Conservation (phyloP, 2,329 filamentous ascomycete genomes). For the Pseudocercospora fuligena region DNA sequence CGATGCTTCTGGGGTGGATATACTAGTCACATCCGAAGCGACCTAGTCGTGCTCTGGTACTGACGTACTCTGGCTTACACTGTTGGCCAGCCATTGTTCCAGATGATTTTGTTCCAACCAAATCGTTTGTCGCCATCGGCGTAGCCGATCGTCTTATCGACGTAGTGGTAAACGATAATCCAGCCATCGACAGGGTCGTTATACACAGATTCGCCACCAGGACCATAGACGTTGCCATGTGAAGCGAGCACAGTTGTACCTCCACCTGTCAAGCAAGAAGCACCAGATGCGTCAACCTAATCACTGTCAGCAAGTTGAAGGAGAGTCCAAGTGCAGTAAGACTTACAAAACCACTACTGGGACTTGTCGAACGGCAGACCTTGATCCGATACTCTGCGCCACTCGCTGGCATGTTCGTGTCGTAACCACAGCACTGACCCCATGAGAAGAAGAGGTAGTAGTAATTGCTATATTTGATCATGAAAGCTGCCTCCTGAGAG, state of each 20-base stretch:
- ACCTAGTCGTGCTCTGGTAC: too few relatives aligned
- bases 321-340: neutral
- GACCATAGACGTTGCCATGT: slow-evolving; percentile 66
- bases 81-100: slow-evolving; percentile 56
- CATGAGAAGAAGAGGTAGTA: slow-evolving; percentile 69
- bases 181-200: slow-evolving; percentile 56
- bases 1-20: too few relatives aligned
- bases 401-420: slow-evolving; percentile 54
- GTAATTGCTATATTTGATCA: slow-evolving; percentile 60
- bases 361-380: slow-evolving; percentile 63
- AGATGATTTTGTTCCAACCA: slow-evolving; percentile 58
- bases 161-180: slow-evolving; percentile 67
- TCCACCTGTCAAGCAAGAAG: slow-evolving; percentile 59
- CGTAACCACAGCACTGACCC: slow-evolving; percentile 67
- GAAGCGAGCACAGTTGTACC: slow-evolving; percentile 66
- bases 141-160: slow-evolving; percentile 55
- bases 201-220: slow-evolving; percentile 67
- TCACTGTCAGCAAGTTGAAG: neutral
- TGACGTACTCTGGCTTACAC: slow-evolving; percentile 14
- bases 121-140: slow-evolving; percentile 52
- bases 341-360: slow-evolving; percentile 58
- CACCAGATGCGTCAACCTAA: slow-evolving; percentile 57
- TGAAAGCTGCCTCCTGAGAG: slow-evolving; percentile 59
- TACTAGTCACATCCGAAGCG: too few relatives aligned
- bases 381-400: slow-evolving; percentile 70